Evolutionary conservation across 2,329 filamentous ascomycete genomes (phyloP).

Genomic region (Cercospora sesami): DNA sequence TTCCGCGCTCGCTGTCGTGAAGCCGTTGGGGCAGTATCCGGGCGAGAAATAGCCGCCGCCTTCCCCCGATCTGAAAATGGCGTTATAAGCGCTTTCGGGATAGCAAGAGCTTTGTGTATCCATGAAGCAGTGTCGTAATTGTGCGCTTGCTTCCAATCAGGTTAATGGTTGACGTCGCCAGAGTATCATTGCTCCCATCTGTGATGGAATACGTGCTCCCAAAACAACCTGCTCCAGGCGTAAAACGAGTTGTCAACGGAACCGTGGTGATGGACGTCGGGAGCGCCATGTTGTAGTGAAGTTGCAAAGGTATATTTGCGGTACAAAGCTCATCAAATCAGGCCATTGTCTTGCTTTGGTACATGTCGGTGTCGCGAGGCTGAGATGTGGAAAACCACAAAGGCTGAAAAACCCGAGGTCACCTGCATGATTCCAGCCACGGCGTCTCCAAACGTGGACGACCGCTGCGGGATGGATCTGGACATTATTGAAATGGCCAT

Average conservation of each 20-base stretch:
- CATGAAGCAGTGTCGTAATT: neutral
- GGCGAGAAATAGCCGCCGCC: too few relatives aligned
- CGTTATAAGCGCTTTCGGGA: too few relatives aligned
- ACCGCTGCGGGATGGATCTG: too few relatives aligned
- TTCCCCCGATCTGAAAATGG: too few relatives aligned
- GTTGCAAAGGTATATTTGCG: too few relatives aligned
- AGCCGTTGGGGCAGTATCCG: neutral
- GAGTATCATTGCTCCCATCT: neutral
- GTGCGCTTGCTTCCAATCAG: too few relatives aligned
- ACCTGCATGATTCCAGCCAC: neutral
- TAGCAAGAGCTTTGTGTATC: neutral
- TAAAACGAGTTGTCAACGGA: neutral
- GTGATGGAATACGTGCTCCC: neutral
- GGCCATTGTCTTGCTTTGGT: neutral
- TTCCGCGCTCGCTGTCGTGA: neutral
- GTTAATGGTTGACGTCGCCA: too few relatives aligned
- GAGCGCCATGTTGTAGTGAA: too few relatives aligned
- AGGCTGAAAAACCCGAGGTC: too few relatives aligned
- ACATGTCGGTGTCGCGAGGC: neutral
- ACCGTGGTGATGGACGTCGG: too few relatives aligned
- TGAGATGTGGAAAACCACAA: neutral
- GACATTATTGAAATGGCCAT: too few relatives aligned
- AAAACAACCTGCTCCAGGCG: neutral
- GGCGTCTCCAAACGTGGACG: neutral
- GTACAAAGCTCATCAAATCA: too few relatives aligned